Percentiles rank a stretch among this genome's conserved stretches.
Evolutionary conservation across 2,329 filamentous ascomycete species (phyloP).

Genomic region (Zalaria obscura): DNA sequence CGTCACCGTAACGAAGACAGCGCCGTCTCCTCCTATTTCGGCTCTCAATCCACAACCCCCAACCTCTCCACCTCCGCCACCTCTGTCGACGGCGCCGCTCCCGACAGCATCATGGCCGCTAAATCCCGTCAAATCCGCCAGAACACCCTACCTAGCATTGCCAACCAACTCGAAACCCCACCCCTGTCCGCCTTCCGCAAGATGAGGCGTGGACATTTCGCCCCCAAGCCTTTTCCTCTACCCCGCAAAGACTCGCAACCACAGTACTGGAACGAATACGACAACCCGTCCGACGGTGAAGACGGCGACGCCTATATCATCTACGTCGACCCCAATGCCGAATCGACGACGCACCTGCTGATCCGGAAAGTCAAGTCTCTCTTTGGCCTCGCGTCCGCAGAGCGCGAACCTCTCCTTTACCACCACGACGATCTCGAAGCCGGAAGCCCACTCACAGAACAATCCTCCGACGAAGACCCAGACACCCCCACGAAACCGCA

Average conservation of each 20-base stretch:
- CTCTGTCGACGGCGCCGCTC: conserved; percentile 14
- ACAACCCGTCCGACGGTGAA: conserved; percentile 58
- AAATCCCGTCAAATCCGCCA: conserved; percentile 15
- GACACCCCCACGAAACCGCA: conserved; percentile 19
- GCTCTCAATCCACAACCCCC: conserved; percentile 14
- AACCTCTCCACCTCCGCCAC: conserved; percentile 23
- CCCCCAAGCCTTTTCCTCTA: conserved; percentile 9
- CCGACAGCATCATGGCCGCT: neutral
- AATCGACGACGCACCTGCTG: conserved; percentile 50
- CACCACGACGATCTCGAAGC: conserved; percentile 3
- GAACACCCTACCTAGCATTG: conserved; percentile 13
- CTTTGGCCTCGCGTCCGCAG: conserved; percentile 12
- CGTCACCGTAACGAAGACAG: conserved; percentile 10
- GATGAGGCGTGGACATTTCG: conserved; percentile 22
- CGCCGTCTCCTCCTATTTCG: conserved; percentile 5
- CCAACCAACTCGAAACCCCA: conserved; percentile 22
- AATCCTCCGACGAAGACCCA: conserved; percentile 16
- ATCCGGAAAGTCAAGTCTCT: conserved; percentile 35
- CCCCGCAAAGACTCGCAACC: conserved; percentile 13
- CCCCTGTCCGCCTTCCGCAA: conserved; percentile 28
- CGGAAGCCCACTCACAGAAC: conserved; percentile 10
- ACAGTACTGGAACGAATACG: conserved; percentile 76
- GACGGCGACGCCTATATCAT: conserved; percentile 50
- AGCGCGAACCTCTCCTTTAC: conserved; percentile 12
- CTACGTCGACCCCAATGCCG: conserved; percentile 57